Conservation (phyloP, 1,284 basidiomycete genomes). For the Moniliella sp. region DNA sequence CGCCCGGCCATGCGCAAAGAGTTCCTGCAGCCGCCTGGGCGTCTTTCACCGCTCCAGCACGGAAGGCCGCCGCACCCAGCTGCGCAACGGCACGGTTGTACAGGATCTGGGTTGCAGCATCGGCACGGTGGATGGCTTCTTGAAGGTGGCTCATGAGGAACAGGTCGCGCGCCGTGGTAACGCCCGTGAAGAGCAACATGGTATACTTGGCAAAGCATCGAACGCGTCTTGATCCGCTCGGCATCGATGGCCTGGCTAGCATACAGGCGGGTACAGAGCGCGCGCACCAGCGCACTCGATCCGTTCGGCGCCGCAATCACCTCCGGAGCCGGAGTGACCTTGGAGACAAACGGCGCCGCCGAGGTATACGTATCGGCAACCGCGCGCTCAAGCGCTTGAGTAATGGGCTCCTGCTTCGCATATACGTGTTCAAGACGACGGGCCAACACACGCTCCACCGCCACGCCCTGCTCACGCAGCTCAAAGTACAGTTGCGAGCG, state of each 20-base stretch:
- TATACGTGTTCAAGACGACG: slow-evolving; percentile 92
- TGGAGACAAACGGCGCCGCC: slow-evolving; percentile 26
- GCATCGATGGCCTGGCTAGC: slow-evolving; percentile 54
- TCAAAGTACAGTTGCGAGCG: slow-evolving; percentile 68
- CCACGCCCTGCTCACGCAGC: slow-evolving; percentile 6
- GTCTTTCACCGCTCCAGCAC: slow-evolving; percentile 79
- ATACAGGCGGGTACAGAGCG: slow-evolving; percentile 84
- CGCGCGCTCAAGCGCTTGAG: slow-evolving; percentile 62
- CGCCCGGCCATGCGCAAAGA: slow-evolving; percentile 77
- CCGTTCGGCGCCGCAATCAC: slow-evolving; percentile 13
- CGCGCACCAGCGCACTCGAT: slow-evolving; percentile 56
- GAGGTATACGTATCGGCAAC: slow-evolving; percentile 4
- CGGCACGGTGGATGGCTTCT: slow-evolving; percentile 80
- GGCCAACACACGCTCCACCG: slow-evolving; percentile 54
- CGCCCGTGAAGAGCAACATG: slow-evolving; percentile 81
- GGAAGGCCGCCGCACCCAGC: slow-evolving; percentile 86
- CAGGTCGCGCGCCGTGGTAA: slow-evolving; percentile 92
- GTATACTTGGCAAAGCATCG: slow-evolving; percentile 92
- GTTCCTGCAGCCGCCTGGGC: slow-evolving; percentile 80
- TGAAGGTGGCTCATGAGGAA: slow-evolving; percentile 95
- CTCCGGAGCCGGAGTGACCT: slow-evolving; percentile 18
- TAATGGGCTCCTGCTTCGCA: slow-evolving; percentile 75
- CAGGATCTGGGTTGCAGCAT: slow-evolving; percentile 87
- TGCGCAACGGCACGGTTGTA: slow-evolving; percentile 96
- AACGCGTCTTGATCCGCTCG: slow-evolving; percentile 65